Percentiles rank a stretch among this genome's conserved stretches.
phyloP scores from a whole-genome alignment of 352 stramenopile genomes.

The Globisporangium barbulae region DNA sequence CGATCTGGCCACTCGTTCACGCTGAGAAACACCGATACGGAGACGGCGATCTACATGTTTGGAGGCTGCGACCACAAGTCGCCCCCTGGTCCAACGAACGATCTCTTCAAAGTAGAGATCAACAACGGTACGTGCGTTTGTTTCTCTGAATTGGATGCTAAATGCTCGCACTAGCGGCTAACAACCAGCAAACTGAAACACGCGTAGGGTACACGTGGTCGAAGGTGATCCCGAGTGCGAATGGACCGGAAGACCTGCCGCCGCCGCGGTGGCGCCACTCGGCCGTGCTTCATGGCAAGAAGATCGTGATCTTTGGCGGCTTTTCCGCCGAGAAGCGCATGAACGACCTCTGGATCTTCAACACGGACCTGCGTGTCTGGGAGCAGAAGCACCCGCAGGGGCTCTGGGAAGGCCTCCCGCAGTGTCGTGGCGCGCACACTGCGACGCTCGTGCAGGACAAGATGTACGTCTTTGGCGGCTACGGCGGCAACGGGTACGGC shows the following conservation, averaged over 20 bases:
- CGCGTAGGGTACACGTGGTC: conserved; percentile 64
- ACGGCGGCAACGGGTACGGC: conserved; percentile 94
- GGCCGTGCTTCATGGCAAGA: conserved; percentile 75
- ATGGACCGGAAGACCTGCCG: conserved; percentile 52
- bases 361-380: conserved; percentile 92
- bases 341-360: conserved; percentile 96
- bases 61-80: conserved; percentile 90
- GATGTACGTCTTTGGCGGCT: conserved; percentile 95
- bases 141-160: neutral
- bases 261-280: conserved; percentile 84
- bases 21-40: conserved; percentile 65
- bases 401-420: conserved; percentile 88
- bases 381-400: conserved; percentile 86
- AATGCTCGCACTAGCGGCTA: neutral
- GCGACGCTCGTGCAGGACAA: conserved; percentile 86
- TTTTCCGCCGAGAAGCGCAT: conserved; percentile 92
- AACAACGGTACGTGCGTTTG: conserved; percentile 41
- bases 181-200: neutral
- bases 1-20: conserved; percentile 95
- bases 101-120: conserved; percentile 94
- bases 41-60: conserved; percentile 81
- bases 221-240: conserved; percentile 40
- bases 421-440: conserved; percentile 91
- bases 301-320: conserved; percentile 93
- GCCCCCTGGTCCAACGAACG: conserved; percentile 91